A percentile compares a stretch with the other conserved stretches of the same genome.
phyloP scores from a whole-genome alignment of 2,329 filamentous ascomycete genomes.

The Zymoseptoria passerinii region DNA sequence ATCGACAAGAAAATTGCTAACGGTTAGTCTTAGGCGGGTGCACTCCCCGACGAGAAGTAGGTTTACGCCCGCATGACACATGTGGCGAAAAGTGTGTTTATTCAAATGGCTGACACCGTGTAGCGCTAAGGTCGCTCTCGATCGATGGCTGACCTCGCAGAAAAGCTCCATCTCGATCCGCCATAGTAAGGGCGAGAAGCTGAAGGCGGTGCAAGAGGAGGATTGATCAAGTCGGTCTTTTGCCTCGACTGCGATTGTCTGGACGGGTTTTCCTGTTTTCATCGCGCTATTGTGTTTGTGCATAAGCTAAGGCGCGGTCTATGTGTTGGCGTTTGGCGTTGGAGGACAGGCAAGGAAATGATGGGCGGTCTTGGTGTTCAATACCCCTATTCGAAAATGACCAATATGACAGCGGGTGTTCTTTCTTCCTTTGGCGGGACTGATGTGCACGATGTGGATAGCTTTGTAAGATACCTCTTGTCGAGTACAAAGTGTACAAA shows the following conservation, averaged over 20 bases:
- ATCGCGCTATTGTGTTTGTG: background rate
- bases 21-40: conserved; percentile 5
- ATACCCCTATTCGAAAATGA: background rate
- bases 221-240: background rate
- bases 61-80: conserved; percentile 3
- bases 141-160: conserved; percentile 22
- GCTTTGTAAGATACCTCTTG: background rate
- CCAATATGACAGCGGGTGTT: background rate
- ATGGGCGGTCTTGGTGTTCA: background rate
- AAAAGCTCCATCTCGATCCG: conserved; percentile 16
- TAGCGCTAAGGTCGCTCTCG: conserved; percentile 19
- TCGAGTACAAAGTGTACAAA: background rate
- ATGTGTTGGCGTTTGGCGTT: background rate
- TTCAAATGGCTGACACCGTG: background rate
- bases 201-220: conserved; percentile 24
- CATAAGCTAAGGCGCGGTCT: background rate
- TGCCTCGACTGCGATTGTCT: too few relatives aligned
- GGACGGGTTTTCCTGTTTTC: background rate
- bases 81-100: conserved; percentile 3
- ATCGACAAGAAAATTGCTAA: background rate
- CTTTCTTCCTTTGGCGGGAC: background rate
- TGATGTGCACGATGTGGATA: background rate
- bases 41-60: conserved; percentile 23
- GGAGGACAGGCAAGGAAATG: background rate
- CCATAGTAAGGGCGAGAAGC: conserved; percentile 12